Percentiles rank a stretch among this genome's conserved stretches.
These are phyloP conservation scores for Gracilaria domingensis DNA, from an alignment of 23 red algal genomes.

Conservation along the genomic window DNA sequence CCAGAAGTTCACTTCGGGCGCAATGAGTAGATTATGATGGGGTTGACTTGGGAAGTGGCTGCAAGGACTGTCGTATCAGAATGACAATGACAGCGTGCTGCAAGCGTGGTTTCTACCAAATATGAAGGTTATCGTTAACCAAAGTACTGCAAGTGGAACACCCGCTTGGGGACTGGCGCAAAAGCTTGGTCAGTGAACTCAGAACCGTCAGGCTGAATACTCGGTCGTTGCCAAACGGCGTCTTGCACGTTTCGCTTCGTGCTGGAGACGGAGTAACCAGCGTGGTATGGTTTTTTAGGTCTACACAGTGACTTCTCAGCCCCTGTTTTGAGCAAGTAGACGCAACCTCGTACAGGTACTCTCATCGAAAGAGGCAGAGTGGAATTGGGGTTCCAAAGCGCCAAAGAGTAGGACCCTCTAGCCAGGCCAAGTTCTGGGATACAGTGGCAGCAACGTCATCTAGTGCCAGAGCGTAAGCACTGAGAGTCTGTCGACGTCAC, in stretches of 20 bases:
- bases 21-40: neutral
- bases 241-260: too few relatives aligned
- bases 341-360: too few relatives aligned
- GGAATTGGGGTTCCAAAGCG: neutral
- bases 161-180: neutral
- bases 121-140: neutral
- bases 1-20: neutral
- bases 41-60: neutral
- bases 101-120: neutral
- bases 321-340: too few relatives aligned
- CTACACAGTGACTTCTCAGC: too few relatives aligned
- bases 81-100: too few relatives aligned
- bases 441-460: neutral
- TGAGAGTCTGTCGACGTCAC: neutral
- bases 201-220: neutral
- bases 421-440: neutral
- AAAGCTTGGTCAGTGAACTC: neutral
- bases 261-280: too few relatives aligned
- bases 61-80: neutral
- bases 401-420: too few relatives aligned
- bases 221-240: too few relatives aligned
- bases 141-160: neutral
- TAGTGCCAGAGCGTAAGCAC: neutral
- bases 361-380: too few relatives aligned
- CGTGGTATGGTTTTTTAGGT: too few relatives aligned